Conservation (phyloP, 768 basidiomycete species). For the Cytidiella melzeri region DNA sequence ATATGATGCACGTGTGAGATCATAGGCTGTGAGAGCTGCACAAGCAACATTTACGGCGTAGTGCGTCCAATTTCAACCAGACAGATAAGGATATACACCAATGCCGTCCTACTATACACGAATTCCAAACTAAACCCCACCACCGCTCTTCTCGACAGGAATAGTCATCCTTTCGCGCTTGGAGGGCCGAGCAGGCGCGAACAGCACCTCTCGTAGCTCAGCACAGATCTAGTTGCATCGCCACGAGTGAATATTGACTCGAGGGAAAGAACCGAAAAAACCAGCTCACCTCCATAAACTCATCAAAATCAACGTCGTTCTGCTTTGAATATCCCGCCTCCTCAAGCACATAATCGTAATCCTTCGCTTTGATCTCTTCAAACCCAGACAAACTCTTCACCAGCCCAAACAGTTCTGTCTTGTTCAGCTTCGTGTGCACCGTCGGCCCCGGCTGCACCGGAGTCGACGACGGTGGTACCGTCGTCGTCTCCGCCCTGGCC, state of each 20-base stretch:
- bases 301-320: conserved; percentile 66
- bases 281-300: conserved; percentile 75
- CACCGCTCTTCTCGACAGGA: conserved; percentile 50
- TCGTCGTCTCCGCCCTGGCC: conserved; percentile 18
- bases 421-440: conserved; percentile 29
- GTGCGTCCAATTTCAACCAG: too few species aligned
- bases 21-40: too few species aligned
- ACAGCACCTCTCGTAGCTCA: conserved; percentile 59
- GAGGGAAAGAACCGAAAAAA: background rate
- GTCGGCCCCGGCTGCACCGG: too few species aligned
- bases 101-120: too few species aligned
- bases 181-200: conserved; percentile 34
- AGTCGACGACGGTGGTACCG: conserved; percentile 9
- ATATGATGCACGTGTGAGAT: too few species aligned
- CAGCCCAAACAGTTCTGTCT: conserved; percentile 28
- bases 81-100: too few species aligned
- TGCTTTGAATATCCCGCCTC: conserved; percentile 63
- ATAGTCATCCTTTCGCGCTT: conserved; percentile 38
- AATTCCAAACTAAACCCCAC: conserved; percentile 38
- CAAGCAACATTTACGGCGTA: too few species aligned
- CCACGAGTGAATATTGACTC: background rate
- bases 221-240: conserved; percentile 81
- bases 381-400: conserved; percentile 39
- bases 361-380: conserved; percentile 51
- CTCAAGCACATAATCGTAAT: conserved; percentile 68